Base-by-base conservation (phyloP, 2,329 filamentous ascomycete genomes). In the Aspergillus fischeri region DNA sequence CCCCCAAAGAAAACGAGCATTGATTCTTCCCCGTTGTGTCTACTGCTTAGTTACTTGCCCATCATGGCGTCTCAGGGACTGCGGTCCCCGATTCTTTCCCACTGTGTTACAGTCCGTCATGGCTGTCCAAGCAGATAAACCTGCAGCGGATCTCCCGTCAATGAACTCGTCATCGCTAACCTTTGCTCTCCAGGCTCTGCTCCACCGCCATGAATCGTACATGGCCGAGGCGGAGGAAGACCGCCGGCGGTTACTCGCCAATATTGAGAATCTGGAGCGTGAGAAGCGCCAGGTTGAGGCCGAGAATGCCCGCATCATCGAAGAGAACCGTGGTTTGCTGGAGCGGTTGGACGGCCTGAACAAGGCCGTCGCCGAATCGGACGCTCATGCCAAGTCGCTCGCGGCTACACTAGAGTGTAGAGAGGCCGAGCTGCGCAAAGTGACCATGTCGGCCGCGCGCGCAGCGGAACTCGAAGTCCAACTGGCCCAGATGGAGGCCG, bases 211-310 rank as follows among this genome's bases (percentile, higher is more conserved):
- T 83, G 92, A 97, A 80, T 86, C 90, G 58, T 97, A 96, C 76
- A 93, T 97, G 82, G 88, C 88, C 65, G 91, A 96, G 73, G 91
- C 92, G 58, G 92, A 96, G 79, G 86, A 86, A 65, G 92, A 97
- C 72, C 89, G 92, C 59, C 78, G 81, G 60, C 84, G 87, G 60
- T 86, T 97, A 76, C 82, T 84, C 48, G 75, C 79, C 49, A 89
- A 84, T 60, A 92, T 97, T 70, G 87, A 89, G 65, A 82, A 82
- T 62, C 81, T 99, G 53, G 91, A 96, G 76, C 74, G 73, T 52
- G 82, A 87, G 64, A 96, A 96, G 77, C 81, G 79, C 67, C 79
- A 84, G 59, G 83, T 95, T 60, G 90, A 96, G 74, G 80, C 81
- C 45, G 83, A 85, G 67, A 99, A 97, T 76, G 86, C 86, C 54